Conservation (phyloP, 495 filamentous ascomycete genomes). For the Hypoxylon intermedium region DNA sequence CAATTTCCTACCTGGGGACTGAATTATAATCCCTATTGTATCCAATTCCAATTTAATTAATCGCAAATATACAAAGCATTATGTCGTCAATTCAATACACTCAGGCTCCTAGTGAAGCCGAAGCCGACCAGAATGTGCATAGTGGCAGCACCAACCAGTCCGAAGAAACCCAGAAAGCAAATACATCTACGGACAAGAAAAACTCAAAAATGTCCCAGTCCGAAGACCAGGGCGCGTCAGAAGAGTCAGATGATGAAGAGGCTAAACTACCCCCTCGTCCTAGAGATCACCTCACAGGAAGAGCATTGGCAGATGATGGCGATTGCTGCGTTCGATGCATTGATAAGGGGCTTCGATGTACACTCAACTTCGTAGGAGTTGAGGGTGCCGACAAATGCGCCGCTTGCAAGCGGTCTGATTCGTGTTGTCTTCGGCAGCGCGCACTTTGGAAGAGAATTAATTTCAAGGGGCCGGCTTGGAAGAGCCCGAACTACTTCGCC, state of each 20-base stretch:
- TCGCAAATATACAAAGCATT: not conserved
- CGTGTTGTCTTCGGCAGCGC: conserved; percentile 27
- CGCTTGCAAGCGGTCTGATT: conserved; percentile 22
- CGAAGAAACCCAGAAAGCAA: not conserved
- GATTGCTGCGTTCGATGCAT: conserved; percentile 30
- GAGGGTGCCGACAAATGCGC: conserved; percentile 23
- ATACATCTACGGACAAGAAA: not conserved
- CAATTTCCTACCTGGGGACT: not conserved
- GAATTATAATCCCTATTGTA: not conserved
- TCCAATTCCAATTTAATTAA: not conserved
- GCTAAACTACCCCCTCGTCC: not conserved
- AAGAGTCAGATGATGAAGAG: not conserved
- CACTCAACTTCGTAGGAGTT: conserved; percentile 28
- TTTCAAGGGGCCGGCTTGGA: conserved; percentile 32
- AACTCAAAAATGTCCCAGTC: not conserved
- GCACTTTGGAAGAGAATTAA: not conserved
- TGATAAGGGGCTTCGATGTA: conserved; percentile 38
- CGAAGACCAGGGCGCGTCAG: not conserved
- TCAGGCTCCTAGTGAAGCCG: not conserved
- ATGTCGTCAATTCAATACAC: not conserved
- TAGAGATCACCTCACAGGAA: conserved; percentile 25
- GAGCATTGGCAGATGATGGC: conserved; percentile 18
- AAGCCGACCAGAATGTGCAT: not conserved
- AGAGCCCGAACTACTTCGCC: conserved; percentile 35
- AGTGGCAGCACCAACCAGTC: not conserved